These are phyloP conservation scores for Aureococcus anophagefferens DNA, from an alignment of 108 stramenopile species.

Conservation along the genomic window DNA sequence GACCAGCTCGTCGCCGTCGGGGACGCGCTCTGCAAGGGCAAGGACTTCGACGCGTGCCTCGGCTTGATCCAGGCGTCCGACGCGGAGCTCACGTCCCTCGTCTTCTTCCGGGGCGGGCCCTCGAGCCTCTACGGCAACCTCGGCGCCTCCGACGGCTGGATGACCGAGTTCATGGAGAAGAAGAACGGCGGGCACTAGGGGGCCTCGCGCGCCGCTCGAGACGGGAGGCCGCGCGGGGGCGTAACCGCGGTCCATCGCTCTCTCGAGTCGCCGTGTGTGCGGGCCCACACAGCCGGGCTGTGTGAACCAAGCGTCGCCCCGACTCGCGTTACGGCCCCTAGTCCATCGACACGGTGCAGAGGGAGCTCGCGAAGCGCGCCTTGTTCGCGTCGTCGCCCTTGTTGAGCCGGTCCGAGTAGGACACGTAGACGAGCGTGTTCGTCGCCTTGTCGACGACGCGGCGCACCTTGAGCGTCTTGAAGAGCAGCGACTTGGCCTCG, in stretches of 20 bases:
- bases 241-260: too few species aligned
- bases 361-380: conserved; percentile 60
- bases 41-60: conserved; percentile 67
- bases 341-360: conserved; percentile 68
- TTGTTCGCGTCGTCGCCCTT: conserved; percentile 76
- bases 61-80: conserved; percentile 58
- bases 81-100: conserved; percentile 40
- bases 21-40: conserved; percentile 47
- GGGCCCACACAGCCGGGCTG: too few species aligned
- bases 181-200: too few species aligned
- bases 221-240: too few species aligned
- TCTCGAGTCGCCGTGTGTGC: too few species aligned
- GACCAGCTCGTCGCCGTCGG: conserved; percentile 68
- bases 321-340: conserved; percentile 3
- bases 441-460: conserved; percentile 68
- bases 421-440: conserved; percentile 70
- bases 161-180: conserved; percentile 49
- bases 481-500: conserved; percentile 63
- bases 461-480: conserved; percentile 74
- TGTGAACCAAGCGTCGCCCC: too few species aligned
- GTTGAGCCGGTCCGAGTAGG: conserved; percentile 75
- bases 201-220: too few species aligned
- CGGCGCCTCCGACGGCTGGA: conserved; percentile 67
- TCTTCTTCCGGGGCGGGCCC: conserved; percentile 62
- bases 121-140: conserved; percentile 73